These are phyloP conservation scores for Rhodamnia argentea DNA, from an alignment of 345 rosid genomes.

Conservation along the genomic window DNA sequence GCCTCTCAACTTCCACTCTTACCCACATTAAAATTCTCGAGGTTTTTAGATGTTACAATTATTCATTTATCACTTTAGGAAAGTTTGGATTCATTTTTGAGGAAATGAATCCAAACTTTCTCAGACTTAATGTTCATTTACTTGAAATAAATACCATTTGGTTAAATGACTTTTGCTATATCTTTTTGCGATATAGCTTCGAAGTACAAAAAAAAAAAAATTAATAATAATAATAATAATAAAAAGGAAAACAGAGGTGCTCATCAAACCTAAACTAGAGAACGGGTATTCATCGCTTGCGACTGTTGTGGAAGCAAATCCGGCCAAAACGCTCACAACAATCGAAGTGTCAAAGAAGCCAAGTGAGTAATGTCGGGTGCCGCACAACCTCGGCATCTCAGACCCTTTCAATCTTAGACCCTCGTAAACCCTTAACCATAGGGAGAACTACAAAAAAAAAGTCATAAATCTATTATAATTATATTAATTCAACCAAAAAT, in stretches of 20 bases:
- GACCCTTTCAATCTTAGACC: not conserved
- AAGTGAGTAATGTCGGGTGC: not conserved
- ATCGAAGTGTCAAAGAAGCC: not conserved
- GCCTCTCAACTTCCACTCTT: too few species aligned
- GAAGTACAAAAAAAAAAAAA: not conserved
- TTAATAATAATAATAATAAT: not conserved
- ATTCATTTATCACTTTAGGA: not conserved
- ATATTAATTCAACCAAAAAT: too few species aligned
- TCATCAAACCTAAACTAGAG: not conserved
- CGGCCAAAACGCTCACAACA: not conserved
- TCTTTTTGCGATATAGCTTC: not conserved
- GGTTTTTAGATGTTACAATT: not conserved
- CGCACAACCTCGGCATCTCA: not conserved
- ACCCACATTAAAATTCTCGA: not conserved
- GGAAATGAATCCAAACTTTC: too few species aligned
- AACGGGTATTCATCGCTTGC: accelerated
- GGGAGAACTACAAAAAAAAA: too few species aligned
- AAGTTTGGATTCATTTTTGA: not conserved
- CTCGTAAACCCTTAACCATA: not conserved
- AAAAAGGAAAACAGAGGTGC: not conserved
- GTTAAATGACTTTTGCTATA: not conserved
- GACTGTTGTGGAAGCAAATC: not conserved
- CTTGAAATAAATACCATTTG: not conserved
- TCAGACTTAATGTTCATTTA: not conserved
- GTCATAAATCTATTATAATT: too few species aligned